These are phyloP conservation scores for Ophiostoma himal-ulmi DNA, from an alignment of 2,329 filamentous ascomycete genomes.

Conservation along the genomic window DNA sequence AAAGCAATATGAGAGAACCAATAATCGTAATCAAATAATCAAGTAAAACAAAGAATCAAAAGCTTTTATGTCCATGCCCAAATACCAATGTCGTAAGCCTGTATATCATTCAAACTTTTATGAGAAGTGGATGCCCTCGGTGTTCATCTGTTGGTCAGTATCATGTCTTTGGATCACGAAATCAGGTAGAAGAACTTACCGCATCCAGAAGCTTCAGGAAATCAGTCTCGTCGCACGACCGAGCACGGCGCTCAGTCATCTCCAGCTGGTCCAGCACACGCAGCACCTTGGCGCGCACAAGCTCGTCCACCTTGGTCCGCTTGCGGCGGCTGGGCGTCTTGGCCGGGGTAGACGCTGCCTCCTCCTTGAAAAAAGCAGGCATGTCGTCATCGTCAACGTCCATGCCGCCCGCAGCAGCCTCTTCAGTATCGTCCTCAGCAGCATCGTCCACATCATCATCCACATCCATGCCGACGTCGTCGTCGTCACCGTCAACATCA, in stretches of 20 bases:
- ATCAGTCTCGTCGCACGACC: slow-evolving; percentile 87
- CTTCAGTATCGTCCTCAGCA: slow-evolving; percentile 42
- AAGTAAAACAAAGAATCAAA: neutral
- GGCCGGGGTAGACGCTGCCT: slow-evolving; percentile 34
- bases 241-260: slow-evolving; percentile 72
- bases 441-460: slow-evolving; percentile 43
- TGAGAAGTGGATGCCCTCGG: slow-evolving; percentile 17
- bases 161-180: neutral
- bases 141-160: slow-evolving; percentile 22
- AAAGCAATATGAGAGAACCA: neutral
- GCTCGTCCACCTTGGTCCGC: slow-evolving; percentile 71
- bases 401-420: slow-evolving; percentile 41
- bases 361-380: slow-evolving; percentile 78
- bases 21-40: neutral
- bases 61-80: neutral
- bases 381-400: slow-evolving; percentile 64
- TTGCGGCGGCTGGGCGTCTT: slow-evolving; percentile 65
- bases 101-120: neutral
- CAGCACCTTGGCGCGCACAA: slow-evolving; percentile 81
- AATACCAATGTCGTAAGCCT: neutral
- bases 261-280: slow-evolving; percentile 78
- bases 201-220: slow-evolving; percentile 74
- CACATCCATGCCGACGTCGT: slow-evolving; percentile 39
- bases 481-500: slow-evolving; percentile 46
- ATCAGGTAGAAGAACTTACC: slow-evolving; percentile 25